Conservation (phyloP, 306 rosid species). For the Castanea crenata region DNA sequence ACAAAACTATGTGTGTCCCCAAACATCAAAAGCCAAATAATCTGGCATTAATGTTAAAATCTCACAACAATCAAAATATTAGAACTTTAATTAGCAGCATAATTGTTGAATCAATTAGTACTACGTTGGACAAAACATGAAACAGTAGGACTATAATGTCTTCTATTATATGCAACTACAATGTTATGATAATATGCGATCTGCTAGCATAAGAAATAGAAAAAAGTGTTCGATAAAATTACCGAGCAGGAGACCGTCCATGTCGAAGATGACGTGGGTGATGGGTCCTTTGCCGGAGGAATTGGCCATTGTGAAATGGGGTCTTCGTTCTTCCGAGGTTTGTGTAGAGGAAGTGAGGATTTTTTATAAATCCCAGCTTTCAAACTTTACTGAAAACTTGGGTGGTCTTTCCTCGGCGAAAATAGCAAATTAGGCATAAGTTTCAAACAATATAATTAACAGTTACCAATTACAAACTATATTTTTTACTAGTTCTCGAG, state of each 20-base stretch:
- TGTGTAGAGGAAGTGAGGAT: neutral
- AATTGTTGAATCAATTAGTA: neutral
- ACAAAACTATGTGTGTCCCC: neutral
- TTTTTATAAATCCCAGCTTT: too few species aligned
- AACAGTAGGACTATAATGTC: too few species aligned
- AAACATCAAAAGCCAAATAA: neutral
- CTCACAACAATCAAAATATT: neutral
- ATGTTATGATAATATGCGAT: too few species aligned
- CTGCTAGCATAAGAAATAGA: neutral
- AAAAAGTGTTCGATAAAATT: conserved; percentile 16
- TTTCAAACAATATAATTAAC: too few species aligned
- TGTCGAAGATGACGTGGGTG: conserved; percentile 76
- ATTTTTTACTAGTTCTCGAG: too few species aligned
- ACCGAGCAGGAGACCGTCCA: conserved; percentile 98
- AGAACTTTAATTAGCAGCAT: neutral
- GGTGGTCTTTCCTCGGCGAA: too few species aligned
- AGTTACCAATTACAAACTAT: too few species aligned
- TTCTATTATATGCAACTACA: too few species aligned
- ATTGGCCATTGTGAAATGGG: conserved; percentile 45
- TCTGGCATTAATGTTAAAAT: neutral
- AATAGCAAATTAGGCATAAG: too few species aligned
- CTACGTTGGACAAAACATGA: neutral
- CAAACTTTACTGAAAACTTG: too few species aligned
- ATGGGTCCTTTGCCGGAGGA: conserved; percentile 41
- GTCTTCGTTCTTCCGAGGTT: neutral